These are phyloP conservation scores for Raffaelea arxii DNA, from an alignment of 2,329 filamentous ascomycete genomes.

Conservation along the genomic window DNA sequence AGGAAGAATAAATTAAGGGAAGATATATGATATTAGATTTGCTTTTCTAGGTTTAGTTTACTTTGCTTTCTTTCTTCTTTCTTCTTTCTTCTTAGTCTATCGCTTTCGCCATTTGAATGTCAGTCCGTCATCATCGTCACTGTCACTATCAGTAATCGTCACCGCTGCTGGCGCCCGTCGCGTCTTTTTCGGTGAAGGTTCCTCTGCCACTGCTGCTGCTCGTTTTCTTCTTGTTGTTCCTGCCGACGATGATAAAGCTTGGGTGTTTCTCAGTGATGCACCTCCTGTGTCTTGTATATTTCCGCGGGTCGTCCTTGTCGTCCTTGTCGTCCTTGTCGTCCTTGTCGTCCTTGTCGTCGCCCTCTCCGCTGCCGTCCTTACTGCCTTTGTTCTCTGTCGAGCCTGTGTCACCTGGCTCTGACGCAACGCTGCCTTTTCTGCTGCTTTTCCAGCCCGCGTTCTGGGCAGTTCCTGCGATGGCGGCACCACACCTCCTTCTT, in stretches of 20 bases:
- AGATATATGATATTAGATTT: neutral
- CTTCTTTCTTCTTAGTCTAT: too few species aligned
- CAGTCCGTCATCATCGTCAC: constrained; percentile 41
- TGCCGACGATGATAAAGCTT: too few species aligned
- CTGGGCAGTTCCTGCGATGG: constrained; percentile 15
- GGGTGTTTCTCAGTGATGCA: too few species aligned
- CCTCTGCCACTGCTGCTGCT: constrained; percentile 6
- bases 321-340: neutral
- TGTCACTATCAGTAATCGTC: constrained; percentile 15
- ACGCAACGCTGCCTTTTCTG: constrained; percentile 17
- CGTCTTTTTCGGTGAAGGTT: constrained; percentile 6
- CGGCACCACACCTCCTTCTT: constrained; percentile 12
- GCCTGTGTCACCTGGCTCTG: constrained; percentile 5
- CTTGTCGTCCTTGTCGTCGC: constrained; percentile 12
- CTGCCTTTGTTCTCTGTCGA: constrained; percentile 14
- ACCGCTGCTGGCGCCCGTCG: constrained; percentile 3
- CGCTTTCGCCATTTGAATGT: constrained; percentile 47
- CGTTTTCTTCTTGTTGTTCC: too few species aligned
- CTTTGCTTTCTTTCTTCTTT: too few species aligned
- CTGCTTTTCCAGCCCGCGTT: constrained; percentile 22
- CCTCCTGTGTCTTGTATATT: too few species aligned
- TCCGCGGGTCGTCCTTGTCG: too few species aligned
- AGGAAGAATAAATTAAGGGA: neutral
- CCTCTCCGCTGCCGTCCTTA: constrained; percentile 16
- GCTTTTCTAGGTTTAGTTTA: too few species aligned